phyloP scores from a whole-genome alignment of 176 grass and related monocot species.

The Cenchrus americanus region DNA sequence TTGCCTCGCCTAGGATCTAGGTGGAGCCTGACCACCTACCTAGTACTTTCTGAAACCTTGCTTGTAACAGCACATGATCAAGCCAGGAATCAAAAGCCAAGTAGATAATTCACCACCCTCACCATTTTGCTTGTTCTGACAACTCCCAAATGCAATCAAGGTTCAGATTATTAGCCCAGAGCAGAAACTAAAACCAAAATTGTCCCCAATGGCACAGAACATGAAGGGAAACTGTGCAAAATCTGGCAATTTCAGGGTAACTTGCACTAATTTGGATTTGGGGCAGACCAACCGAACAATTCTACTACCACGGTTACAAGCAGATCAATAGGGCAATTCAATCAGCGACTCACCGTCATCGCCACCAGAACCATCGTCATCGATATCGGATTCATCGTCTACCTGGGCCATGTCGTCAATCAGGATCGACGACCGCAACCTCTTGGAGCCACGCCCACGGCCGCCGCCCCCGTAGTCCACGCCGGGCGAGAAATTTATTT shows the following conservation, averaged over 20 bases:
- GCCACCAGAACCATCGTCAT: slow-evolving; percentile 51
- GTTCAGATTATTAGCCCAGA: neutral
- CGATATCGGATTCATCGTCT: slow-evolving; percentile 53
- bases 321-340: neutral
- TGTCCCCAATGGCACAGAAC: neutral
- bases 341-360: slow-evolving; percentile 54
- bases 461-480: neutral
- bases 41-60: too few relatives aligned
- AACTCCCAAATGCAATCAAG: neutral
- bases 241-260: neutral
- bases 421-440: slow-evolving; percentile 44
- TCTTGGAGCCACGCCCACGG: slow-evolving; percentile 32
- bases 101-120: neutral
- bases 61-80: neutral
- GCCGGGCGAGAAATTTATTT: too few relatives aligned
- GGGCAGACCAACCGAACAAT: neutral
- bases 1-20: too few relatives aligned
- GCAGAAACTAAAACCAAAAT: neutral
- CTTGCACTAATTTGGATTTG: neutral
- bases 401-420: slow-evolving; percentile 71
- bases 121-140: neutral
- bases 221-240: neutral
- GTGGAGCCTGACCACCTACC: too few relatives aligned
- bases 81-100: neutral
- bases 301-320: neutral